Evolutionary conservation across 2,329 filamentous ascomycete species (phyloP), one percentile per base, ranked within the genome.

Genomic region (Colletotrichum lentis): DNA sequence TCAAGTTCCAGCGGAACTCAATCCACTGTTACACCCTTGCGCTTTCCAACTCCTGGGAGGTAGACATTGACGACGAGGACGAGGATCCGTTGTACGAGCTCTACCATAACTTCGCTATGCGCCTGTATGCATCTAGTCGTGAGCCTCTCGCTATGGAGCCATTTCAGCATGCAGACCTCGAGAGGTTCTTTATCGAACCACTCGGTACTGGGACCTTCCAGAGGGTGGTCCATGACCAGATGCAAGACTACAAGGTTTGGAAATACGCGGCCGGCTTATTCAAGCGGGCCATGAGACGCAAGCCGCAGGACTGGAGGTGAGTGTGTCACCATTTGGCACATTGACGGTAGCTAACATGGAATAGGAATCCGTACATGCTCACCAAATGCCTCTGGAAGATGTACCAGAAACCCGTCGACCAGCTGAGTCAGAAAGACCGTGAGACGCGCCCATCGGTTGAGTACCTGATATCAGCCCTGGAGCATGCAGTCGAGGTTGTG

Each of bases 21-120:
- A 94, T 97, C 53, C 93, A 97, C 77, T 95, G 92, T 76, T 93
- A 92, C 73, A 87, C 85, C 0, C 80, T 89, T 46, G 86, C 86
- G 0, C 73, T 89, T 16, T 88, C 86, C 0, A 83, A 88, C 69
- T 88, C 84, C 0, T 81, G 81, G 67, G 77, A 80, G 18, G 78
- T 78, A 12, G 78, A 82, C 3, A 77, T 82, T 1, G 80, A 81
- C 14, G 76, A 74, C 2, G 80, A 81, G 20, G 84, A 85, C 54
- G 81, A 82, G 11, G 85, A 87, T 62, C 81, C 85, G 7, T 76
- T 88, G 6, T 84, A 87, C 69, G 86, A 88, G 69, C 77, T 89
- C 24, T 88, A 88, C 70, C 81, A 87, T 73, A 86, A 85, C 69
- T 88, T 89, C 69, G 86, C 82, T 37, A 87, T 88, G 83, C 83